Evolutionary conservation across 306 rosid genomes (phyloP), one percentile per base, ranked within the genome.

Genomic region (Notholithocarpus densiflorus): DNA sequence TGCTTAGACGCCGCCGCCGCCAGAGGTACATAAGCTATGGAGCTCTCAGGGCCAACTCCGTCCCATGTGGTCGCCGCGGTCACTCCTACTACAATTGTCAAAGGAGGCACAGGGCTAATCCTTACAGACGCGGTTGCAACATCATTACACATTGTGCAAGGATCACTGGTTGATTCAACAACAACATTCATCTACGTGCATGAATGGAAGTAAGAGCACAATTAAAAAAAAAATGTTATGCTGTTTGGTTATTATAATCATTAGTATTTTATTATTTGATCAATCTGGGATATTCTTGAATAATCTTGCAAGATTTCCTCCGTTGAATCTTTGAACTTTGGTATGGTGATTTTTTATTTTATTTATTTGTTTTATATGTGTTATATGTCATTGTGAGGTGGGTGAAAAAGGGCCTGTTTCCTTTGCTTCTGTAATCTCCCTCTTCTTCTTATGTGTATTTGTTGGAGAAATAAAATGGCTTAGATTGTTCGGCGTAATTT

Each of bases 21-120:
- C 2, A 10, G 1, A 71, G 45, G 55, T 87, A 27, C 82, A 82
- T 89, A 1, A 34, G 87, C 43, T 89, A 89, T 37, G 68, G 60
- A 2, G 87, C 91, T 11, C 75, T 90, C 4, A 76, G 2, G 52
- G 19, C 72, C 1, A 72, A 89, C 68, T 13, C 34, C 0, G 51
- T 81, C 6, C 92, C 92, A 4, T 84, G 87, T 23, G 76, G 69
- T 17, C 82, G 82, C 10, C 89, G 88, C 0, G 95, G 92, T 31
- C 15, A 9, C 4, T 90, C 95, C 18, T 90, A 90, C 74, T 90
- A 90, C 60, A 79, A 80, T 68, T 88, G 92, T 61, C 72, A 75
- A 23, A 31, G 31, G 5, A 27, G 75, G 4, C 72, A 56, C 1
- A 23, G 19, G 77, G 91, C 80, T 54, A 90, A 90, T 74, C 89